phyloP scores from a whole-genome alignment of 2,329 filamentous ascomycete genomes.

The Cladorrhinum sp. region DNA sequence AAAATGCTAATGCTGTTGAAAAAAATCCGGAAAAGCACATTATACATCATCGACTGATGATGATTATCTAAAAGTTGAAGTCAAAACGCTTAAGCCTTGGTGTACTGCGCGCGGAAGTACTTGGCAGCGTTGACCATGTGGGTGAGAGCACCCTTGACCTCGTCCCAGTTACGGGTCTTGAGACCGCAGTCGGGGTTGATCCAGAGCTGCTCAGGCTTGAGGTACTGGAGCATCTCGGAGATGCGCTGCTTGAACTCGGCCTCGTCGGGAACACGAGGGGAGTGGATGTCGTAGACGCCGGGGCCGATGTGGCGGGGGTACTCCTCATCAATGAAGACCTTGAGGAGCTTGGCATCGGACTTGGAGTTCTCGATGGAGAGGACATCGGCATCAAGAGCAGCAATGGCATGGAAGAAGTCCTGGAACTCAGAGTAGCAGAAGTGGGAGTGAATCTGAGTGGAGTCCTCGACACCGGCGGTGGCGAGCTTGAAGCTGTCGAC shows the following conservation, averaged over 20 bases:
- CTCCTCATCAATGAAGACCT: conserved; percentile 95
- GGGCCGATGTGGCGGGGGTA: conserved; percentile 98
- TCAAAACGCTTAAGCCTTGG: conserved; percentile 34
- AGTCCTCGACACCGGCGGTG: conserved; percentile 88
- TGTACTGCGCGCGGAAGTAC: conserved; percentile 88
- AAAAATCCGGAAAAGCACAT: conserved; percentile 27
- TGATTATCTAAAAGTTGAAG: conserved; percentile 9
- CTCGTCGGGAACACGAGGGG: conserved; percentile 92
- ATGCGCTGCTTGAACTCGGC: conserved; percentile 98
- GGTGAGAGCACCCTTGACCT: conserved; percentile 92
- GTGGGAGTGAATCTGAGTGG: conserved; percentile 99
- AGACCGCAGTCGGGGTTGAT: conserved; percentile 99
- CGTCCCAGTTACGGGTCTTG: conserved; percentile 97
- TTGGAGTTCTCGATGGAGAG: conserved; percentile 99
- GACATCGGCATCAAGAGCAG: conserved; percentile 95
- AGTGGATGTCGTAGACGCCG: conserved; percentile 99
- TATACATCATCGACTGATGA: conserved; percentile 18
- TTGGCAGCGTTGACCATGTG: conserved; percentile 99
- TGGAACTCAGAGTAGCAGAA: conserved; percentile 99
- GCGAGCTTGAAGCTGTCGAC: conserved; percentile 97
- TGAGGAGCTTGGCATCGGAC: conserved; percentile 97
- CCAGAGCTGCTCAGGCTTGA: conserved; percentile 88
- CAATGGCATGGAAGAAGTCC: conserved; percentile 99
- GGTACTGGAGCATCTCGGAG: conserved; percentile 95
- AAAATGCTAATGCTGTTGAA: conserved; percentile 32